Conservation (phyloP, 148 eudicot genomes). For the Cornus suecica region DNA sequence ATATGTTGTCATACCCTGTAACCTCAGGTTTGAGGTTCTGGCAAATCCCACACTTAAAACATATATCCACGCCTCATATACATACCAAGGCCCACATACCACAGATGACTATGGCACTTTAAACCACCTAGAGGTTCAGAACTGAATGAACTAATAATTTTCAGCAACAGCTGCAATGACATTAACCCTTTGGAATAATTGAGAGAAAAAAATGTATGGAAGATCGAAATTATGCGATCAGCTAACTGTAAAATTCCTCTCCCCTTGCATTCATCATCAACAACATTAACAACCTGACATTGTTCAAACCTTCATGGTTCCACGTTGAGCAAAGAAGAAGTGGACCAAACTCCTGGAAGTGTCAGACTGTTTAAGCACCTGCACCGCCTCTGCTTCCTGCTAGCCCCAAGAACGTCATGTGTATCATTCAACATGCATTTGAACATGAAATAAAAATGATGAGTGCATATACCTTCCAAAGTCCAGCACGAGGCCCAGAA, state of each 20-base stretch:
- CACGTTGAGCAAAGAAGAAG: constrained; percentile 75
- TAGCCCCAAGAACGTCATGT: constrained; percentile 10
- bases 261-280: not conserved
- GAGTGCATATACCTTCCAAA: constrained; percentile 50
- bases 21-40: no score
- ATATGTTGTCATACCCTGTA: no score
- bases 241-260: no score
- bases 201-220: no score
- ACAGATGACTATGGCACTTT: no score
- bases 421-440: not conserved
- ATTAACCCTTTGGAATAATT: not conserved
- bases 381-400: constrained; percentile 76
- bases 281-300: not conserved
- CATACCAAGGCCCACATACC: no score
- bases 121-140: not conserved
- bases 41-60: no score
- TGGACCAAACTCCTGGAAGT: constrained; percentile 84
- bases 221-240: no score
- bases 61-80: no score
- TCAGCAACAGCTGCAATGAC: not conserved
- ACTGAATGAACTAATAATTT: not conserved
- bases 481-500: constrained; percentile 69
- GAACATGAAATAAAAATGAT: not conserved
- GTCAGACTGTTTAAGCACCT: constrained; percentile 63
- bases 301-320: constrained; percentile 65